Evolutionary conservation across 805 yeast species (phyloP).

Genomic region (Lipomyces lipofer): DNA sequence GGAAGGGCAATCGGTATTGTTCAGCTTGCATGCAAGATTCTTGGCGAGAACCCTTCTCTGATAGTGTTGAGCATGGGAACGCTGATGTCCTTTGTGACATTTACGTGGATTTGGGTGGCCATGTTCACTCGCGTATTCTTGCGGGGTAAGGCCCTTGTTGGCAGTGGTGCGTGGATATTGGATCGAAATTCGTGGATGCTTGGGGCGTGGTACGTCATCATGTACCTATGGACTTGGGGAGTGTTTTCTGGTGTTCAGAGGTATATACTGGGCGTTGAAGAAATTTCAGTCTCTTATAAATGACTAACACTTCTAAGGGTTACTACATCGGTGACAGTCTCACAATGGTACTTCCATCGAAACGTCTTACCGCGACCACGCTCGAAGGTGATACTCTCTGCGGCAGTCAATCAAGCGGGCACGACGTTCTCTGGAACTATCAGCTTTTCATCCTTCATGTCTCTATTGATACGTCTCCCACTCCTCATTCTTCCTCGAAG

Average conservation of each 20-base stretch:
- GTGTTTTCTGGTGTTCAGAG: conserved; percentile 42
- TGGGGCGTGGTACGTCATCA: conserved; percentile 38
- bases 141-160: conserved; percentile 26
- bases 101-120: conserved; percentile 42
- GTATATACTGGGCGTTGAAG: conserved; percentile 6
- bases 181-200: conserved; percentile 39
- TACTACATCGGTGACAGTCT: conserved; percentile 40
- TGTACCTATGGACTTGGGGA: conserved; percentile 48
- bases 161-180: conserved; percentile 26
- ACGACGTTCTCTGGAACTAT: conserved; percentile 42
- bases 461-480: conserved; percentile 41
- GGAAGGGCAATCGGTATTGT: conserved; percentile 41
- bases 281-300: not conserved
- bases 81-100: conserved; percentile 36
- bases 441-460: conserved; percentile 39
- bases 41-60: conserved; percentile 39
- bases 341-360: conserved; percentile 44
- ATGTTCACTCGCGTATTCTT: conserved; percentile 40
- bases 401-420: conserved; percentile 36
- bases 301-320: conserved; percentile 30
- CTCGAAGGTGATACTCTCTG: conserved; percentile 28
- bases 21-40: conserved; percentile 40
- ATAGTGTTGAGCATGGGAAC: conserved; percentile 37
- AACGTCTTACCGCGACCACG: conserved; percentile 32
- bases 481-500: conserved; percentile 41